These are phyloP conservation scores for Ceratobasidium theobromae DNA, from an alignment of 1,284 basidiomycete species.

Conservation along the genomic window DNA sequence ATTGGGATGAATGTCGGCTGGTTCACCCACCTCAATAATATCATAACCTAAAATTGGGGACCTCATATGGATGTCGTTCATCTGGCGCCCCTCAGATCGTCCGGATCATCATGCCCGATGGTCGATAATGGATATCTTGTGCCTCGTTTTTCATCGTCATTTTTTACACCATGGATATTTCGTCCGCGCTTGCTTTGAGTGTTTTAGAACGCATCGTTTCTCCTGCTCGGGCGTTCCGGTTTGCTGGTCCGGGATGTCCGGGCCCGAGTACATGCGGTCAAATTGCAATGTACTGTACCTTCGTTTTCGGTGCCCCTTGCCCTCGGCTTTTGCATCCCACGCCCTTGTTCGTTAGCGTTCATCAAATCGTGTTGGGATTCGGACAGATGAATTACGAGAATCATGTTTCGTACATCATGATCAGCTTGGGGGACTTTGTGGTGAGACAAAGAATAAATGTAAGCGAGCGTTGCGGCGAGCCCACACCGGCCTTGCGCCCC, in stretches of 20 bases:
- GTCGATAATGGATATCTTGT: no score
- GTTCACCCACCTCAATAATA: no score
- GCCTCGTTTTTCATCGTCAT: no score
- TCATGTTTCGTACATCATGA: neutral
- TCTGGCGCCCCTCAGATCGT: no score
- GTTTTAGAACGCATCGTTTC: no score
- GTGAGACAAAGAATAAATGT: neutral
- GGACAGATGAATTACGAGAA: constrained; percentile 16
- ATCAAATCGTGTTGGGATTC: constrained; percentile 10
- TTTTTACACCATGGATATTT: no score
- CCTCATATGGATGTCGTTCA: no score
- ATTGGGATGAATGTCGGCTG: no score
- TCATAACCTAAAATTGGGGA: no score
- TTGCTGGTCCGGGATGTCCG: neutral
- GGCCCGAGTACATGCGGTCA: neutral
- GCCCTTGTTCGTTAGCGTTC: neutral
- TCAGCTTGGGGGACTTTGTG: neutral
- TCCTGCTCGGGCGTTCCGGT: no score
- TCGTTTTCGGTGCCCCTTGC: neutral
- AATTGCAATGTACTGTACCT: neutral
- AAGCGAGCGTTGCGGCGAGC: constrained; percentile 2
- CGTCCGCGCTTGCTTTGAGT: no score
- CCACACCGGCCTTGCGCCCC: constrained; percentile 18
- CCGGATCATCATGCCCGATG: no score
- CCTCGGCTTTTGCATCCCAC: neutral